Evolutionary conservation across 257 asterid genomes (phyloP).

Genomic region (Solanum gandarillasii): DNA sequence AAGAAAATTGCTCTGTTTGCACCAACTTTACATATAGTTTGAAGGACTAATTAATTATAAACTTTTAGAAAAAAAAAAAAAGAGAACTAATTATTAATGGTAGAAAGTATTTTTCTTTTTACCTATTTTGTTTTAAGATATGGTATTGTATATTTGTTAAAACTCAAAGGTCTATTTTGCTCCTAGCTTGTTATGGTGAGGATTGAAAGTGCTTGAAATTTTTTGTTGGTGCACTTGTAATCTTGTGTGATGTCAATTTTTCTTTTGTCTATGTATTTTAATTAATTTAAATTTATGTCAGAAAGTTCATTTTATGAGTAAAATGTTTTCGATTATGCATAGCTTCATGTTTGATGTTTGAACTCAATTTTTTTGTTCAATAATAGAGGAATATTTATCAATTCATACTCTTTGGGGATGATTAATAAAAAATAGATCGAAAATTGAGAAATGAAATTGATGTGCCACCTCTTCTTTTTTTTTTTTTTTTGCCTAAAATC

Average conservation of each 20-base stretch:
- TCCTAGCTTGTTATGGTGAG: background rate
- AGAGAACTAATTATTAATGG: background rate
- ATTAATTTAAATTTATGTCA: background rate
- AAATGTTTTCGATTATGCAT: background rate
- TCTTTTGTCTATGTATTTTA: background rate
- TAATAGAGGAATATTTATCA: background rate
- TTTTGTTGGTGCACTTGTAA: background rate
- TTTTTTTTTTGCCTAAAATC: background rate
- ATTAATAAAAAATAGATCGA: background rate
- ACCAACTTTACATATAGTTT: background rate
- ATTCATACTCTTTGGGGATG: background rate
- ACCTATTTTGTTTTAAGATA: background rate
- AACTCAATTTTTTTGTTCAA: background rate
- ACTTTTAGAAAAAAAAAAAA: background rate
- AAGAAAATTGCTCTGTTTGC: constrained; percentile 5
- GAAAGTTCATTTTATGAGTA: background rate
- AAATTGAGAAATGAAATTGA: background rate
- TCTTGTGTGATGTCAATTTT: background rate
- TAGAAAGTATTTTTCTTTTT: background rate
- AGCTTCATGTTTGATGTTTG: background rate
- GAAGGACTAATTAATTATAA: background rate
- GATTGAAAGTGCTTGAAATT: background rate
- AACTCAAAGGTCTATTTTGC: background rate
- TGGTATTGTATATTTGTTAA: background rate
- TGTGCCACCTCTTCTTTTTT: background rate